Evolutionary conservation across 2,329 filamentous ascomycete genomes (phyloP).

Genomic region (Hymenoscyphus albidus): DNA sequence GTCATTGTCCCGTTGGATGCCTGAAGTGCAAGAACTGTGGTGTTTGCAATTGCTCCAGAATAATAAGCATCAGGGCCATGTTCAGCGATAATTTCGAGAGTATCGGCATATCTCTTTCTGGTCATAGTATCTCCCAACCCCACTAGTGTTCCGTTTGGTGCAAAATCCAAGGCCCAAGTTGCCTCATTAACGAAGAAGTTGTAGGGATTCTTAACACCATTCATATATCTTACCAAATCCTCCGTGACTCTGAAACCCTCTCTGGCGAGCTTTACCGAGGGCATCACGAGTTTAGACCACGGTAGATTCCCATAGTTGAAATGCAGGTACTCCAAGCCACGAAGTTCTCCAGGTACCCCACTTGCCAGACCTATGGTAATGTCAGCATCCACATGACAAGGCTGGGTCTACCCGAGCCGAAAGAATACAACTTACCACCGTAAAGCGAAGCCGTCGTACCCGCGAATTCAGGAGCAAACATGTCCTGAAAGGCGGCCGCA

Average conservation of each 20-base stretch:
- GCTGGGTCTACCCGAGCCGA: too few relatives aligned
- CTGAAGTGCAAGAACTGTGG: conserved; percentile 67
- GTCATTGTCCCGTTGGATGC: conserved; percentile 80
- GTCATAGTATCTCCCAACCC: conserved; percentile 74
- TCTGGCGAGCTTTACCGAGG: conserved; percentile 57
- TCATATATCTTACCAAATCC: conserved; percentile 61
- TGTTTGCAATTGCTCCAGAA: conserved; percentile 65
- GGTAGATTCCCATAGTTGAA: conserved; percentile 49
- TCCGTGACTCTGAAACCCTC: conserved; percentile 56
- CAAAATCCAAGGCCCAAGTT: conserved; percentile 84
- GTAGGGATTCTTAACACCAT: conserved; percentile 38
- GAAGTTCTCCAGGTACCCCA: conserved; percentile 49
- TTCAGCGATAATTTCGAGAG: conserved; percentile 72
- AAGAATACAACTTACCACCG: conserved; percentile 41
- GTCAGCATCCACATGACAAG: too few relatives aligned
- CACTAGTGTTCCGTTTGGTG: conserved; percentile 71
- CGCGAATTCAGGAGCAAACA: conserved; percentile 53
- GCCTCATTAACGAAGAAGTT: conserved; percentile 73
- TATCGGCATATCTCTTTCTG: conserved; percentile 73
- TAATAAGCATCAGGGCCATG: conserved; percentile 74
- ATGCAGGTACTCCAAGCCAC: conserved; percentile 37
- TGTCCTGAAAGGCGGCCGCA: conserved; percentile 55
- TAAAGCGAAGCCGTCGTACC: conserved; percentile 50
- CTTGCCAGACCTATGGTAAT: conserved; percentile 40
- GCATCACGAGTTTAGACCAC: conserved; percentile 53